Base-by-base conservation (phyloP, 495 filamentous ascomycete genomes). In the Podospora appendiculata region DNA sequence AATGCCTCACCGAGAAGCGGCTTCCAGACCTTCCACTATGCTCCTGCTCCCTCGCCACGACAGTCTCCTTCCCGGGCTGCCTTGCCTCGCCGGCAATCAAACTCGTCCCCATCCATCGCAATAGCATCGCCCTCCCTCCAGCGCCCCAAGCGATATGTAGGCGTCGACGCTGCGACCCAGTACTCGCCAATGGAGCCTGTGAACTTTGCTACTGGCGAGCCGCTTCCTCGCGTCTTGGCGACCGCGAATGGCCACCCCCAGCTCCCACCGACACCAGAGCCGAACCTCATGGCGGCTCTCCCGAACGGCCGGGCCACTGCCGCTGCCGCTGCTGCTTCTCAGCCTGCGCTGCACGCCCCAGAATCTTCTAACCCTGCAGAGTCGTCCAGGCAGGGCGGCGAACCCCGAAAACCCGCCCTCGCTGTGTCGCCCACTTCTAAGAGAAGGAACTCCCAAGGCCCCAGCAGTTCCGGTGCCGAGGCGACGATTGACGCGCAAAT, bases 111-210 rank as follows among this genome's bases (percentile, higher is more conserved):
- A 25, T 52, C 68, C 18, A 56, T 60, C 33, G 50, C 66, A 47
- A 58, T 65, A 54, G 60, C 64, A 45, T 70, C 70, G 38, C 68
- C 70, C 5, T 61, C 62, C 32, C 36, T 54, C 9, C 38, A 67
- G 46, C 66, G 55, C 50, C 61, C 72, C 38, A 69, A 64, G 50
- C 67, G 68, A 66, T 74, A 75, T 72, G 73, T 73, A 62, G 71
- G 59, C 55, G 70, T 73, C 58, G 77, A 81, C 61, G 74, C 79
- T 46, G 75, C 75, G 52, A 80, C 78, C 41, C 78, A 80, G 61
- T 80, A 78, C 55, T 78, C 77, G 58, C 78, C 78, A 17, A 72
- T 72, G 72, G 71, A 74, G 60, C 71, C 68, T 12, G 70, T 71
- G 51, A 55, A 61, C 56, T 64, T 67, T 50, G 56, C 56, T 40